phyloP scores from a whole-genome alignment of 2,329 filamentous ascomycete species.

The Drechslerella stenobrocha region DNA sequence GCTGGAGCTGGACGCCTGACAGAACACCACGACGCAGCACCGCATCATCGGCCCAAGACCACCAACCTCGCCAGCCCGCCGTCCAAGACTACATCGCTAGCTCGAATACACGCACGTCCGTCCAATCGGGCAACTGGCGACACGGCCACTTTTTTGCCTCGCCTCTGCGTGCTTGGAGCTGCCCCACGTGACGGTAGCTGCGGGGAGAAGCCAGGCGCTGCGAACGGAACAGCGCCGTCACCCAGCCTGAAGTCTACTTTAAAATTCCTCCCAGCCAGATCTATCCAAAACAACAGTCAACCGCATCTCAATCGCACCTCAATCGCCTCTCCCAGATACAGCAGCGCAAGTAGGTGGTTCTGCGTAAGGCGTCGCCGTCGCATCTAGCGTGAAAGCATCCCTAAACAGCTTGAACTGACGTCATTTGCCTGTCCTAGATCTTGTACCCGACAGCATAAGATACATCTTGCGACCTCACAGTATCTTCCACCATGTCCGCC shows the following conservation, averaged over 20 bases:
- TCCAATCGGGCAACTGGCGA: conserved; percentile 14
- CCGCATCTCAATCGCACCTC: too few relatives aligned
- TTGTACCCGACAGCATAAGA: conserved; percentile 6
- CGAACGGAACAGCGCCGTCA: conserved; percentile 34
- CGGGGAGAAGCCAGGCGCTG: conserved; percentile 25
- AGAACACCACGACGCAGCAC: too few relatives aligned
- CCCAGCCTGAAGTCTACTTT: not conserved
- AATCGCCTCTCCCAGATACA: too few relatives aligned
- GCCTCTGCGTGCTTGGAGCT: not conserved
- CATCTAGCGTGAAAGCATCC: conserved; percentile 19
- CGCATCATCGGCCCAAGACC: too few relatives aligned
- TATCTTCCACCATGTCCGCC: conserved; percentile 24
- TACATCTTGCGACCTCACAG: not conserved
- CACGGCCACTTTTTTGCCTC: conserved; percentile 15
- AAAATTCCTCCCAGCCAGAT: not conserved
- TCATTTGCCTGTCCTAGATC: conserved; percentile 8
- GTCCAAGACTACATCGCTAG: too few relatives aligned
- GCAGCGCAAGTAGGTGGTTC: too few relatives aligned
- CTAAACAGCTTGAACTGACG: conserved; percentile 40
- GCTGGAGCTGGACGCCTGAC: too few relatives aligned
- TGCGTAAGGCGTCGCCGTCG: too few relatives aligned
- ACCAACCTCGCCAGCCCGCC: too few relatives aligned
- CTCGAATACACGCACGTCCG: not conserved
- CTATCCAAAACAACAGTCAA: too few relatives aligned
- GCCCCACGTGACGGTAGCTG: not conserved